Base-by-base conservation (phyloP, 2,329 filamentous ascomycete genomes). In the Fusarium miscanthi region DNA sequence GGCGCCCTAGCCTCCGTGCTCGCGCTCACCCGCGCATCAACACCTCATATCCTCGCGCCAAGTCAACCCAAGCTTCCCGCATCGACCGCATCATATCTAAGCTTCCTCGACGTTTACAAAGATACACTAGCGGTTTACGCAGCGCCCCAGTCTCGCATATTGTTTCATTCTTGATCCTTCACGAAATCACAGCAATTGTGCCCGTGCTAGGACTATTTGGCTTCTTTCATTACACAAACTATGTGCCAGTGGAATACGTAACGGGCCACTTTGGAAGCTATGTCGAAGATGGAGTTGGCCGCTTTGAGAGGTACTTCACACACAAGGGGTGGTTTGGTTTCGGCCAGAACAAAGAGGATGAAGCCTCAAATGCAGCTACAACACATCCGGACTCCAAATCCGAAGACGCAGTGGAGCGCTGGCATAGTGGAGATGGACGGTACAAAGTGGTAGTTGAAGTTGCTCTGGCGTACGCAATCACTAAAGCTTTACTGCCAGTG, bases 391-490 rank as follows among this genome's bases (percentile, higher is more conserved):
- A 63, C 41, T 66, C 72, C 31, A 73, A 66, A 41, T 72, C 72
- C 4, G 68, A 80, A 49, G 78, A 81, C 52, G 78, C 80, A 46
- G 60, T 82, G 58, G 72, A 81, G 63, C 74, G 79, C 63, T 84
- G 82, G 83, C 78, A 80, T 61, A 78, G 74, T 49, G 78, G 80
- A 12, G 84, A 87, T 61, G 74, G 76, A n/a, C 84, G 83, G 69
- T 89, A 90, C 77, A 86, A 85, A 70, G 83, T 91, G n/a, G 83
- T 90, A 9, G 83, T 90, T 1, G 89, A 92, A 81, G 89, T 98
- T 72, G 96, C 94, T 30, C 92, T 96, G 25, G 95, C 96, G 9
- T 99, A 96, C 85, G 93, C 94, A 2, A 88, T 98, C 70, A 97
- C 94, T 2, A 99, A 99, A 83, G 90, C 90, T 21, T 79, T 98